Percentiles rank a stretch among this genome's conserved stretches.
Evolutionary conservation across 768 basidiomycete species (phyloP).

Genomic region (Mycena epipterygia): DNA sequence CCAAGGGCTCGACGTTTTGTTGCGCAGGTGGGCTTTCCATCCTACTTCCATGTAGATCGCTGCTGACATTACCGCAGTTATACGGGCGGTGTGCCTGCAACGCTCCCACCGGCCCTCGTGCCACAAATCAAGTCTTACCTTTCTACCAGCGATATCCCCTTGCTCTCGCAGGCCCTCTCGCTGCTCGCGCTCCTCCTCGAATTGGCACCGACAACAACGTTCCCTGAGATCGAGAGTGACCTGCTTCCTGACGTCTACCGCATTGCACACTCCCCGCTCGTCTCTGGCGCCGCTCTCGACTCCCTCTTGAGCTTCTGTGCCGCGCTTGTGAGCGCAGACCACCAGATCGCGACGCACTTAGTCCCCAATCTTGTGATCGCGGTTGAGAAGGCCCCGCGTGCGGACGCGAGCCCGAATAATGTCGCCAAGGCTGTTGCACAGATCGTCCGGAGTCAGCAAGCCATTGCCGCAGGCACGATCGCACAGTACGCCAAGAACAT

Average conservation of each 20-base stretch:
- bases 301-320: constrained; percentile 86
- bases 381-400: constrained; percentile 74
- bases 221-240: constrained; percentile 83
- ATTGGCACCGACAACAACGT: constrained; percentile 73
- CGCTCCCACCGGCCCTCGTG: constrained; percentile 74
- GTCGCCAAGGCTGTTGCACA: constrained; percentile 90
- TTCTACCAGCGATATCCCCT: constrained; percentile 79
- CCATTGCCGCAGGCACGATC: constrained; percentile 85
- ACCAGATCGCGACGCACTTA: constrained; percentile 84
- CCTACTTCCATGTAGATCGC: background rate
- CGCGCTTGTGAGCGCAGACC: constrained; percentile 86
- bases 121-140: constrained; percentile 84
- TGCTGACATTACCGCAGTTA: constrained; percentile 46
- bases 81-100: constrained; percentile 60
- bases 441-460: constrained; percentile 79
- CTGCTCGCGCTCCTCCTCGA: constrained; percentile 79
- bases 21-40: constrained; percentile 65
- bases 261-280: constrained; percentile 83
- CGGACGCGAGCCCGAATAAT: constrained; percentile 72
- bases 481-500: constrained; percentile 87
- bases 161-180: constrained; percentile 79
- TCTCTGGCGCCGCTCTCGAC: constrained; percentile 84
- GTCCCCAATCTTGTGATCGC: constrained; percentile 80
- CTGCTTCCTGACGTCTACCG: constrained; percentile 74
- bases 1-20: constrained; percentile 76